These are phyloP conservation scores for Apostasia shenzhenica DNA, from an alignment of 106 monocot species.

Conservation along the genomic window DNA sequence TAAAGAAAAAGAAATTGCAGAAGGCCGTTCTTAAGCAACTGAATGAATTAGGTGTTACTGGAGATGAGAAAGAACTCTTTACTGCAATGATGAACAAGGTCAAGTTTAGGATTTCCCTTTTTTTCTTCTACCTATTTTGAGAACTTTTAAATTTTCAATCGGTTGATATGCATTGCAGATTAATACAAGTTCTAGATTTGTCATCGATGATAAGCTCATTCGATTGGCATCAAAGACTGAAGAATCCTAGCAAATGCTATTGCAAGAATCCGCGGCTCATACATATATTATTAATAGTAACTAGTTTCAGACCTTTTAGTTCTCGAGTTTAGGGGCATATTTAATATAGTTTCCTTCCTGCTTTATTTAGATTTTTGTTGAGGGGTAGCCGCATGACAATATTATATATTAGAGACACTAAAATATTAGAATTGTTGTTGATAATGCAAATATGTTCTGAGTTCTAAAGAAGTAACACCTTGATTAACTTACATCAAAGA, in stretches of 20 bases:
- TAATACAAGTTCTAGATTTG: constrained; percentile 42
- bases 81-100: constrained; percentile 47
- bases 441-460: too few relatives aligned
- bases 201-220: constrained; percentile 36
- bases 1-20: constrained; percentile 65
- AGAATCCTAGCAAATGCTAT: constrained; percentile 6
- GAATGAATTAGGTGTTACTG: constrained; percentile 29
- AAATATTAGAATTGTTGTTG: too few relatives aligned
- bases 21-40: constrained; percentile 39
- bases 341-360: too few relatives aligned
- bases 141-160: not conserved
- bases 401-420: too few relatives aligned
- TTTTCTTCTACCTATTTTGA: not conserved
- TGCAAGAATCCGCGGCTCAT: too few relatives aligned
- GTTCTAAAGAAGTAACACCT: too few relatives aligned
- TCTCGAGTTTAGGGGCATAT: too few relatives aligned
- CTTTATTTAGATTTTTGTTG: too few relatives aligned
- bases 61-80: constrained; percentile 35
- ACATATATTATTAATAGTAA: too few relatives aligned
- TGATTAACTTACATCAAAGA: too few relatives aligned
- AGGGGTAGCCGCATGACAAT: too few relatives aligned
- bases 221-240: constrained; percentile 19
- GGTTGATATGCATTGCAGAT: constrained; percentile 28
- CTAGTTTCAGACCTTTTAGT: too few relatives aligned
- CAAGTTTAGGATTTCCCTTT: not conserved